Percentiles rank a stretch among this genome's conserved stretches.
Conservation (phyloP, 2,329 filamentous ascomycete genomes). For the Venturiaceae sp. region DNA sequence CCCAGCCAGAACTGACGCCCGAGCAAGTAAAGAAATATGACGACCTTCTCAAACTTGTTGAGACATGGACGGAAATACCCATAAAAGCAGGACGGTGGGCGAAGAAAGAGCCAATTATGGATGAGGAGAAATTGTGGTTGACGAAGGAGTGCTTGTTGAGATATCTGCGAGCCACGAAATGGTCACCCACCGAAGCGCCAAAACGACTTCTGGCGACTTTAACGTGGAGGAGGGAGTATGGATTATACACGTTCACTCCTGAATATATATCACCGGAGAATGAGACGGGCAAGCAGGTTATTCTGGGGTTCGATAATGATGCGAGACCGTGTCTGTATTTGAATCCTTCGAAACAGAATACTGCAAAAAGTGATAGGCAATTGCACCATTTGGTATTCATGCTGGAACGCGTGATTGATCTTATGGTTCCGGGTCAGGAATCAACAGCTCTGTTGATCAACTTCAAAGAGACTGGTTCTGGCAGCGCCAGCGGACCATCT, state of each 20-base stretch:
- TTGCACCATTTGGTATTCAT: constrained; percentile 93
- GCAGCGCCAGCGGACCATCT: constrained; percentile 64
- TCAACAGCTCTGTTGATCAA: constrained; percentile 81
- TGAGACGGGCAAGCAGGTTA: constrained; percentile 90
- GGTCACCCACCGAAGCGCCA: constrained; percentile 65
- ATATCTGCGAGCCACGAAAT: constrained; percentile 90
- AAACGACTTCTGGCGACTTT: constrained; percentile 74
- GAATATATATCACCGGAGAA: constrained; percentile 92
- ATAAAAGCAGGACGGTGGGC: constrained; percentile 51
- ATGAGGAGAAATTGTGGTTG: constrained; percentile 79
- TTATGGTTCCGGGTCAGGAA: constrained; percentile 82
- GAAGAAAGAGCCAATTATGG: constrained; percentile 55
- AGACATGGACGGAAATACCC: constrained; percentile 61
- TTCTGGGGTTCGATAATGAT: constrained; percentile 78
- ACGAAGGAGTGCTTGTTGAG: constrained; percentile 86
- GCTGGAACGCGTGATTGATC: constrained; percentile 79
- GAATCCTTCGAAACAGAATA: constrained; percentile 86
- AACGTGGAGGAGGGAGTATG: constrained; percentile 85
- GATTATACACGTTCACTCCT: constrained; percentile 64
- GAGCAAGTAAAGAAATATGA: constrained; percentile 81
- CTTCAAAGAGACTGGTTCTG: constrained; percentile 58
- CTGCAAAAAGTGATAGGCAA: constrained; percentile 75
- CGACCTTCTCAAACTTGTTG: constrained; percentile 59
- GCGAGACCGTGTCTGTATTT: constrained; percentile 86
- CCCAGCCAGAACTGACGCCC: constrained; percentile 52